Percentiles rank a stretch among this genome's conserved stretches.
Evolutionary conservation across 75 land plant species (phyloP).

Genomic region (Picea glauca): DNA sequence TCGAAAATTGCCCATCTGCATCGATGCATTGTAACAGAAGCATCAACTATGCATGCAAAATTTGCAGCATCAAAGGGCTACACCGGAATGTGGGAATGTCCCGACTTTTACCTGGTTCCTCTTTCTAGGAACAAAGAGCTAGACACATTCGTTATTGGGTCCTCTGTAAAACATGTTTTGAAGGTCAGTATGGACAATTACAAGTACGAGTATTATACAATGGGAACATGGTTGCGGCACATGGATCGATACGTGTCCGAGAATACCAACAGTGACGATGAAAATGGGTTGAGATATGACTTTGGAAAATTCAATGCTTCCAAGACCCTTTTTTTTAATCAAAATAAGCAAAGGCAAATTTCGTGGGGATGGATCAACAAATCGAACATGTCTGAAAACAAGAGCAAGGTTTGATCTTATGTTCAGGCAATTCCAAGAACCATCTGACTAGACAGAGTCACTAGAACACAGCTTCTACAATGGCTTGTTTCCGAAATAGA

Average conservation of each 20-base stretch:
- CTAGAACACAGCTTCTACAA: no score
- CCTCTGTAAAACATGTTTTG: slow-evolving; percentile 20
- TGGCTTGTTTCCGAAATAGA: no score
- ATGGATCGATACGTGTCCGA: slow-evolving; percentile 14
- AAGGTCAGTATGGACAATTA: slow-evolving; percentile 19
- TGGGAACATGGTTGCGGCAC: slow-evolving; percentile 10
- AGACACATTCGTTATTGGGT: slow-evolving; percentile 7
- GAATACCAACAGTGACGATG: slow-evolving; percentile 5
- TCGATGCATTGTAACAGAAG: slow-evolving; percentile 21
- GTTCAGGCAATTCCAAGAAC: slow-evolving; percentile 65
- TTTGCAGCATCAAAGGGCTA: slow-evolving; percentile 5
- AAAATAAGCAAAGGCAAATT: slow-evolving; percentile 41
- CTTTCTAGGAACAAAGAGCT: neutral
- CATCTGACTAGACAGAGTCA: slow-evolving; percentile 20
- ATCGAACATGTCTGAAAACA: slow-evolving; percentile 30
- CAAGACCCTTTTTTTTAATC: slow-evolving; percentile 31
- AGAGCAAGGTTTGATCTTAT: slow-evolving; percentile 70
- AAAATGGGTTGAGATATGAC: slow-evolving; percentile 23
- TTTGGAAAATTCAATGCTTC: slow-evolving; percentile 33
- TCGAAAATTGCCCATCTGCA: slow-evolving; percentile 31
- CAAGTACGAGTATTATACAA: slow-evolving; percentile 14
- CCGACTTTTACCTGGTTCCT: slow-evolving; percentile 7
- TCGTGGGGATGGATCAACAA: slow-evolving; percentile 70
- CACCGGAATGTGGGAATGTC: slow-evolving; percentile 17
- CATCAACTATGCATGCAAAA: slow-evolving; percentile 18